Evolutionary conservation across 257 asterid genomes (phyloP), one percentile per base, ranked within the genome.

Genomic region (Thymus mandschuricus): DNA sequence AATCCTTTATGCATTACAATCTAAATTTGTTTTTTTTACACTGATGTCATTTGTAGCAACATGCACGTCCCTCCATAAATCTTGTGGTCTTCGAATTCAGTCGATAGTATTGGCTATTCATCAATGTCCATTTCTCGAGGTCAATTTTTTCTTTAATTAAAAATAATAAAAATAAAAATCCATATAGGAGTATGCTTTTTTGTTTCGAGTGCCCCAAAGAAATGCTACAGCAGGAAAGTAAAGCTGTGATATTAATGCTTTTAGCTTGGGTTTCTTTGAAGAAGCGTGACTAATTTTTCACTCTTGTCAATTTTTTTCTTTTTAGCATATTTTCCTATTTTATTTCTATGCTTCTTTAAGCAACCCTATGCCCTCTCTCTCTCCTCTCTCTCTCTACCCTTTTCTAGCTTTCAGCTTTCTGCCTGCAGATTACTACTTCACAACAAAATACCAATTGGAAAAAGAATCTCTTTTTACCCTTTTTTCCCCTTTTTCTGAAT

Each of bases 161-260:
- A 21, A 21, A 21, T 21, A 21, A 21, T 44, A 3, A 31, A 44
- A 80, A 78, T 82, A 84, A 79, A 85, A 21, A 10, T 45, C 3
- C 3, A 12, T 21, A 21, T 21, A 49, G 21, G 74, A 52, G 21
- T 21, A 2, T 73, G 77, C 82, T 81, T 82, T 86, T 88, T 88
- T 38, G 44, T 38, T 44, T 84, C 29, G 86, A 83, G 89, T 81
- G 87, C 12, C 65, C 89, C 96, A 90, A 92, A 88, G 92, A 86
- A 79, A 76, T 76, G 86, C 48, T 75, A 71, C 83, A 52, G 80
- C 67, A 72, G 78, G 75, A 65, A 84, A 76, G 78, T 84, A 84
- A 90, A 89, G 96, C 85, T 89, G 90, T 74, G 65, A 50, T 65
- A 55, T 64, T 79, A 81, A 56, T 85, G 83, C 76, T 81, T 76